These are phyloP conservation scores for Calonectria ilicicola DNA, from an alignment of 2,329 filamentous ascomycete species.

Conservation along the genomic window DNA sequence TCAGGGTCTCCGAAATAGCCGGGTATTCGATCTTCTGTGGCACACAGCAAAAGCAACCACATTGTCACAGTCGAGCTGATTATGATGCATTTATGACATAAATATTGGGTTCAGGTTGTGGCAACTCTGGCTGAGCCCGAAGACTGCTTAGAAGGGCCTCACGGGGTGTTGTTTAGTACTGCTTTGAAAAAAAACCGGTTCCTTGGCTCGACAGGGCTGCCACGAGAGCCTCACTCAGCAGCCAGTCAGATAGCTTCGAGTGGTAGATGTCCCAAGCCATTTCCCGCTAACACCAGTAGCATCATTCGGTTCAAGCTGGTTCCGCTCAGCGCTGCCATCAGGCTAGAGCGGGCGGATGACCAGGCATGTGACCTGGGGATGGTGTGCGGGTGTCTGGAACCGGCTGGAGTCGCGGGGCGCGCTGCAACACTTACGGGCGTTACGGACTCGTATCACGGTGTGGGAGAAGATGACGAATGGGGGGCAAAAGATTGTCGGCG, in stretches of 20 bases:
- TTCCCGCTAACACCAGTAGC: constrained; percentile 22
- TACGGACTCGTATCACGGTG: constrained; percentile 36
- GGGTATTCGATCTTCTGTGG: constrained; percentile 5
- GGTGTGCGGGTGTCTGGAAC: constrained; percentile 35
- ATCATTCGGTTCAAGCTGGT: constrained; percentile 9
- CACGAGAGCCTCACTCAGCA: constrained; percentile 31
- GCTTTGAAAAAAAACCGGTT: constrained; percentile 9
- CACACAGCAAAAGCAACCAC: not conserved
- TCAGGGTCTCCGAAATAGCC: constrained; percentile 4
- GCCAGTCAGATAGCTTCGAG: constrained; percentile 11
- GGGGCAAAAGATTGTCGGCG: constrained; percentile 25
- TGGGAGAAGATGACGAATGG: constrained; percentile 33
- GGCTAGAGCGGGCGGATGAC: constrained; percentile 23
- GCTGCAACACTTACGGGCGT: constrained; percentile 29
- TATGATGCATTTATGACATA: constrained; percentile 30
- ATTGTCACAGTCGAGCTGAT: not conserved
- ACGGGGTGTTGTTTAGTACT: constrained; percentile 11
- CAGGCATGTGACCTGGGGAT: constrained; percentile 36
- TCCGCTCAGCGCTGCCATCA: constrained; percentile 13
- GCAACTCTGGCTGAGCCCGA: not conserved
- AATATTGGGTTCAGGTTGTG: constrained; percentile 16
- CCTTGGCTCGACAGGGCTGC: constrained; percentile 14
- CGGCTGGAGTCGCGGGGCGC: constrained; percentile 25
- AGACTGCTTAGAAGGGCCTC: constrained; percentile 19
- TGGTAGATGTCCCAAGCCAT: constrained; percentile 17